These are phyloP conservation scores for Phytophthora cryptogea DNA, from an alignment of 352 stramenopile species.

Conservation along the genomic window DNA sequence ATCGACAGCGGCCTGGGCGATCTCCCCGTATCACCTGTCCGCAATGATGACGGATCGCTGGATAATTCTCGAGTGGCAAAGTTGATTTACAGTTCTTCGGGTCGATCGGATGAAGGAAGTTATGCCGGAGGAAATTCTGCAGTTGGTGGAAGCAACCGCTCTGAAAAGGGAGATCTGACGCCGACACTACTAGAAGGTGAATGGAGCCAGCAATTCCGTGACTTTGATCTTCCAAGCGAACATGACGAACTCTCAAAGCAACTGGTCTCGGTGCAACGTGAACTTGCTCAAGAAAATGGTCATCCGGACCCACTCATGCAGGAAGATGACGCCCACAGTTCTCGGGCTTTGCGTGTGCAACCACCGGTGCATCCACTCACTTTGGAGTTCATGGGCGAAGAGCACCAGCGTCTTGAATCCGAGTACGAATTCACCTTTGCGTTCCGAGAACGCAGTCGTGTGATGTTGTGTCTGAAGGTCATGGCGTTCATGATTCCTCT, in stretches of 20 bases:
- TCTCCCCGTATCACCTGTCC: slow-evolving; percentile 16
- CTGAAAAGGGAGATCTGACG: slow-evolving; percentile 42
- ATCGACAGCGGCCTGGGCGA: slow-evolving; percentile 77
- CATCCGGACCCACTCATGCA: slow-evolving; percentile 60
- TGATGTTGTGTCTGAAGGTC: slow-evolving; percentile 77
- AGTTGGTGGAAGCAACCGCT: slow-evolving; percentile 19
- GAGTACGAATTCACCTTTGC: slow-evolving; percentile 82
- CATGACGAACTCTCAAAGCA: slow-evolving; percentile 85
- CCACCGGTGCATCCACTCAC: slow-evolving; percentile 76
- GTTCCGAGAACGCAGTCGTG: slow-evolving; percentile 62
- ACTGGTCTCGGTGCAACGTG: slow-evolving; percentile 63
- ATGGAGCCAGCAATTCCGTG: slow-evolving; percentile 81
- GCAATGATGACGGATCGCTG: slow-evolving; percentile 17
- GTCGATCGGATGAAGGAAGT: slow-evolving; percentile 40
- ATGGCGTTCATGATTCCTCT: slow-evolving; percentile 71
- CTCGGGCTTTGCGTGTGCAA: slow-evolving; percentile 62
- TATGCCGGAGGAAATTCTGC: slow-evolving; percentile 11
- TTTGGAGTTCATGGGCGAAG: slow-evolving; percentile 85
- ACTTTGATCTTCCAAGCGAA: slow-evolving; percentile 78
- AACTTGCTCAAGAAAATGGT: slow-evolving; percentile 77
- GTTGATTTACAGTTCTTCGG: slow-evolving; percentile 35
- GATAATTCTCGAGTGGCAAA: slow-evolving; percentile 22
- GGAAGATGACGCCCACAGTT: slow-evolving; percentile 75
- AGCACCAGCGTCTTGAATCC: slow-evolving; percentile 73
- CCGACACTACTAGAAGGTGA: slow-evolving; percentile 67